Evolutionary conservation across 768 basidiomycete genomes (phyloP).

Genomic region (Pulveroboletus frians): DNA sequence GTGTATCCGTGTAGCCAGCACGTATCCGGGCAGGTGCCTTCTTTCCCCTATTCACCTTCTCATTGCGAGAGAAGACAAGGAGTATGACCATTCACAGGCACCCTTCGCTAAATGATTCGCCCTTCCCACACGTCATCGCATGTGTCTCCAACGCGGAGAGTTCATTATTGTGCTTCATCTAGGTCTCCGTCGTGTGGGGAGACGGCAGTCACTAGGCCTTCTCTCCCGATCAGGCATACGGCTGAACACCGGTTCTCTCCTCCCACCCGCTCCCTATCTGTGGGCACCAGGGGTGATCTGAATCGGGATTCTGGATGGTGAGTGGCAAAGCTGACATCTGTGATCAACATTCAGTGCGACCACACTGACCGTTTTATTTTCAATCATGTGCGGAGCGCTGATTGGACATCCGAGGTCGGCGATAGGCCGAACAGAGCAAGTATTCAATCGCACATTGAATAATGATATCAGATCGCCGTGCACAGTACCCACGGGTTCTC

Average conservation of each 20-base stretch:
- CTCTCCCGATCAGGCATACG: not conserved
- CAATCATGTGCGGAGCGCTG: not conserved
- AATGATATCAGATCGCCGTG: not conserved
- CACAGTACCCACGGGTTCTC: not conserved
- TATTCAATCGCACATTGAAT: not conserved
- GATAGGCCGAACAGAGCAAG: slow-evolving; percentile 4
- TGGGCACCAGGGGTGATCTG: slow-evolving; percentile 1
- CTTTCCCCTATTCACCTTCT: not conserved
- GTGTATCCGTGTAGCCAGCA: not conserved
- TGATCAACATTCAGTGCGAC: too few species aligned
- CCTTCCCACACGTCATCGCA: slow-evolving; percentile 6
- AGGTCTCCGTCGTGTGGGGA: slow-evolving; percentile 10
- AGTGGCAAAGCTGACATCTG: too few species aligned
- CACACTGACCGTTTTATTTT: not conserved
- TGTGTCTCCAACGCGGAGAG: slow-evolving; percentile 8
- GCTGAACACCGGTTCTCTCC: not conserved
- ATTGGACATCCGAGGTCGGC: not conserved
- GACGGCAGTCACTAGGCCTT: not conserved
- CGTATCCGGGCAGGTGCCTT: not conserved
- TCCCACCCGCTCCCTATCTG: not conserved
- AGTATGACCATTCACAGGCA: slow-evolving; percentile 16
- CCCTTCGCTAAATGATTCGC: slow-evolving; percentile 20
- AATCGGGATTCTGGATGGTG: not conserved
- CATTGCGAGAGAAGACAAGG: slow-evolving; percentile 5
- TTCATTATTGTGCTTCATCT: not conserved